Percentiles rank a stretch among this genome's conserved stretches.
These are phyloP conservation scores for Cladophialophora carrionii DNA, from an alignment of 2,329 filamentous ascomycete species.

Conservation along the genomic window DNA sequence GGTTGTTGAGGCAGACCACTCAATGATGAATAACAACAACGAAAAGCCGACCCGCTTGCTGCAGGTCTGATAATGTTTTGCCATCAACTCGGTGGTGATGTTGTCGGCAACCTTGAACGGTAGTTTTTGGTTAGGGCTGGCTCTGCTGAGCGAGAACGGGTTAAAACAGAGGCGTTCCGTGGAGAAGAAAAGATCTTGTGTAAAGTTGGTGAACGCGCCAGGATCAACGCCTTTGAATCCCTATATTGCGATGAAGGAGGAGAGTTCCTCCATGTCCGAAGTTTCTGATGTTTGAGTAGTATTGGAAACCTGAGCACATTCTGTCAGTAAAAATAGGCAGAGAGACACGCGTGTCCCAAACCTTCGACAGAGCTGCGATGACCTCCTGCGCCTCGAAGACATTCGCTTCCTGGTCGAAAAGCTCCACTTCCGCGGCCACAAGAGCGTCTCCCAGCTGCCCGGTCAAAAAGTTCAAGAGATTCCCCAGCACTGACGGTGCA, in stretches of 20 bases:
- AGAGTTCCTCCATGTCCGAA: neutral
- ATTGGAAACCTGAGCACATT: neutral
- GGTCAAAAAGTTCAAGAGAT: neutral
- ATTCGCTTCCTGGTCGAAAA: neutral
- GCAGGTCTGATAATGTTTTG: neutral
- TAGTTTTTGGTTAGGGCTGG: neutral
- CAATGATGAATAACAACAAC: neutral
- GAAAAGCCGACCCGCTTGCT: neutral
- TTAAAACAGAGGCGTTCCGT: neutral
- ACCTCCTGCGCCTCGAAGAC: neutral
- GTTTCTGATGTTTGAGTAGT: neutral
- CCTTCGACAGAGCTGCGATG: neutral
- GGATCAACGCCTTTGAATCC: neutral
- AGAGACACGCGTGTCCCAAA: neutral
- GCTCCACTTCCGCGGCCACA: neutral
- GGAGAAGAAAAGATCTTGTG: conserved; percentile 2
- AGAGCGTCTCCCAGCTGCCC: neutral
- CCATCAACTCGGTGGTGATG: neutral
- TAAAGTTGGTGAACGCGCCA: conserved; percentile 1
- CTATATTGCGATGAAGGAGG: neutral
- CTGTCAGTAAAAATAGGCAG: neutral
- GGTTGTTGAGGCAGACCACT: neutral
- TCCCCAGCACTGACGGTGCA: neutral
- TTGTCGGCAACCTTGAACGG: neutral
- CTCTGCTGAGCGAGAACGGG: neutral